A percentile compares a stretch with the other conserved stretches of the same genome.
phyloP scores from a whole-genome alignment of 345 rosid species.

The Abelmoschus esculentus region DNA sequence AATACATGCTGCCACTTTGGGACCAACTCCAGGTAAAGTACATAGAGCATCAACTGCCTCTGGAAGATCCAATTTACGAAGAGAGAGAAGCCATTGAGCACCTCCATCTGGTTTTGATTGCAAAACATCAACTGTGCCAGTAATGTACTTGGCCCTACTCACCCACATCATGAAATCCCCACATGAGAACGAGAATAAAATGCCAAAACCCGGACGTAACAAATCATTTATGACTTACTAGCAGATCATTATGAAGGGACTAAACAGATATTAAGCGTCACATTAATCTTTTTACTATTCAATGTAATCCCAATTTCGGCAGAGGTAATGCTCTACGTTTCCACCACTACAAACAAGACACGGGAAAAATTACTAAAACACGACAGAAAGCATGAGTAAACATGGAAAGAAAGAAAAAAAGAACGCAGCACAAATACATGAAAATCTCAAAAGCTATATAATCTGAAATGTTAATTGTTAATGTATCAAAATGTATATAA shows the following conservation, averaged over 20 bases:
- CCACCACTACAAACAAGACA: no score
- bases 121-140: constrained; percentile 59
- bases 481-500: background rate
- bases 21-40: constrained; percentile 89
- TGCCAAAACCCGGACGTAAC: background rate
- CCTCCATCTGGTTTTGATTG: constrained; percentile 73
- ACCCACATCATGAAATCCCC: constrained; percentile 13
- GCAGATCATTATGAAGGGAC: background rate
- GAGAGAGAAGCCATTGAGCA: constrained; percentile 64
- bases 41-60: constrained; percentile 59
- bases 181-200: background rate
- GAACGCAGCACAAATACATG: background rate
- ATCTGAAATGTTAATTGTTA: background rate
- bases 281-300: background rate
- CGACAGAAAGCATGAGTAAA: no score
- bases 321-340: no score
- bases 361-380: no score
- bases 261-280: background rate
- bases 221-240: background rate
- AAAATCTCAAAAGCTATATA: background rate
- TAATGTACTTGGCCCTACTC: constrained; percentile 78
- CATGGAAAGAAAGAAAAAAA: no score
- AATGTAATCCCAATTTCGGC: no score
- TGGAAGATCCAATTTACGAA: constrained; percentile 60
- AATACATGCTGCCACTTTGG: constrained; percentile 88